Percentiles rank a stretch among this genome's conserved stretches.
These are phyloP conservation scores for Asterella californica DNA, from an alignment of 225 moss, liverwort and hornwort genomes.

Conservation along the genomic window DNA sequence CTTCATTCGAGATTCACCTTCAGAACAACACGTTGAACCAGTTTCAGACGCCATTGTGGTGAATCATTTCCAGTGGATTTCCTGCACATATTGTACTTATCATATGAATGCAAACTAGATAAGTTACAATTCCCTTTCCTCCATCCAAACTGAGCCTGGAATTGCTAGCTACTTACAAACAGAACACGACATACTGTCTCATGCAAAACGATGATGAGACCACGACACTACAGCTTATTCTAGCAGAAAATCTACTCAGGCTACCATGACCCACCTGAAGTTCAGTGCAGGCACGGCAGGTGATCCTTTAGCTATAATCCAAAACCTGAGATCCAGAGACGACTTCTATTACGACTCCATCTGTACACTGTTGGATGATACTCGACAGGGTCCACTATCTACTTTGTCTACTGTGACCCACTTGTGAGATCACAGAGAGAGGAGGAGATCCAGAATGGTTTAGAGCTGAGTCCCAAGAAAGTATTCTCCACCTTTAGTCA, in stretches of 20 bases:
- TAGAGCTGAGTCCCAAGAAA: background rate
- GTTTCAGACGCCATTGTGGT: background rate
- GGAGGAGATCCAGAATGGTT: background rate
- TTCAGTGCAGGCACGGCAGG: background rate
- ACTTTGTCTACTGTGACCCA: background rate
- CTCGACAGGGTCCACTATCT: background rate
- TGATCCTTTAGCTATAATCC: background rate
- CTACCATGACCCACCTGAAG: background rate
- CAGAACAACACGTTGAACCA: background rate
- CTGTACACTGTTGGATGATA: background rate
- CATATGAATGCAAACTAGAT: background rate
- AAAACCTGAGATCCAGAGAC: background rate
- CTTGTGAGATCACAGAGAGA: background rate
- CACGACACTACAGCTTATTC: background rate
- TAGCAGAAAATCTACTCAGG: background rate
- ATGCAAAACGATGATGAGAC: too few relatives aligned
- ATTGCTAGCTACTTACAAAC: background rate
- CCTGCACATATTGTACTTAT: background rate
- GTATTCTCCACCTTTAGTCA: background rate
- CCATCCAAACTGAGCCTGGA: background rate
- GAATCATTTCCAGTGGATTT: background rate
- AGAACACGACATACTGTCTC: background rate
- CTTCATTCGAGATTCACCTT: conserved; percentile 28
- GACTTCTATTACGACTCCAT: background rate
- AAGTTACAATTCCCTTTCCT: background rate